These are phyloP conservation scores for Tagetes erecta DNA, from an alignment of 129 eudicot species.

Conservation along the genomic window DNA sequence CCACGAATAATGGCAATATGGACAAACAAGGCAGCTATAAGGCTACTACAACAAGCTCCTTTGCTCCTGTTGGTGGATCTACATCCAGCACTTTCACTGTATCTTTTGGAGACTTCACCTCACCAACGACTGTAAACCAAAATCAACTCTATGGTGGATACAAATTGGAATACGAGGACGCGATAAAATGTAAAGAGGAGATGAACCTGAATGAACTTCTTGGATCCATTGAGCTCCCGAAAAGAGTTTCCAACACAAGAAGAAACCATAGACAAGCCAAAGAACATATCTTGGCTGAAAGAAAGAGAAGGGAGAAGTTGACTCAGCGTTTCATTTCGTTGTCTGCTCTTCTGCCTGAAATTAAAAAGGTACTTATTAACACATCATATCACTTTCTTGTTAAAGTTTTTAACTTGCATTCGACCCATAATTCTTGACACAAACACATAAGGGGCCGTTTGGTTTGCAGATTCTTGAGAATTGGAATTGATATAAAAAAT, in stretches of 20 bases:
- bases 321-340: constrained; percentile 33
- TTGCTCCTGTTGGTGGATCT: constrained; percentile 28
- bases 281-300: constrained; percentile 40
- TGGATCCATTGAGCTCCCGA: constrained; percentile 32
- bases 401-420: neutral
- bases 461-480: too few relatives aligned
- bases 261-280: constrained; percentile 35
- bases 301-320: constrained; percentile 44
- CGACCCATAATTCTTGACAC: too few relatives aligned
- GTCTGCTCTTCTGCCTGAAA: constrained; percentile 35
- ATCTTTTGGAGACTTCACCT: constrained; percentile 31
- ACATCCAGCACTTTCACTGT: constrained; percentile 32
- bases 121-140: constrained; percentile 17
- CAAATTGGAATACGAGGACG: constrained; percentile 13
- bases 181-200: constrained; percentile 12
- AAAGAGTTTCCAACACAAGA: constrained; percentile 20
- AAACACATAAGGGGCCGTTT: too few relatives aligned
- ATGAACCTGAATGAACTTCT: constrained; percentile 34
- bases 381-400: neutral
- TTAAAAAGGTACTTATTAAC: constrained; percentile 33
- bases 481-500: too few relatives aligned
- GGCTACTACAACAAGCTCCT: constrained; percentile 20
- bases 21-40: constrained; percentile 23
- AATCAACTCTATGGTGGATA: constrained; percentile 17
- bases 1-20: neutral